phyloP scores from a whole-genome alignment of 2,329 filamentous ascomycete species.

The Calcarisporium arbuscula region DNA sequence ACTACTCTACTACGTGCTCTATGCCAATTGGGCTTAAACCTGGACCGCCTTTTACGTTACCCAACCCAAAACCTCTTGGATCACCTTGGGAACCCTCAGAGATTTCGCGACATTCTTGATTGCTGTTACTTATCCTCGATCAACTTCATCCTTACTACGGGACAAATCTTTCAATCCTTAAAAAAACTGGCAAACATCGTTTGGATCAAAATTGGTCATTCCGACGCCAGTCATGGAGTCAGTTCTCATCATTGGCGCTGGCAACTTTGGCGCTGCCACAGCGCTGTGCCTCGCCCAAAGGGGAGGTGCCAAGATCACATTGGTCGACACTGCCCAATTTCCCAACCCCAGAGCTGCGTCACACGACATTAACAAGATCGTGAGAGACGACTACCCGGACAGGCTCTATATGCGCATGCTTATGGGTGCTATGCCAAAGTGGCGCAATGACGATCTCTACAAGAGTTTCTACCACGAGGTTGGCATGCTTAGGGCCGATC shows the following conservation, averaged over 20 bases:
- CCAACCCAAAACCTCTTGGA: too few relatives aligned
- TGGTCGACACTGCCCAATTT: slow-evolving; percentile 28
- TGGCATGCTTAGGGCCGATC: slow-evolving; percentile 42
- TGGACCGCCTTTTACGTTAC: too few relatives aligned
- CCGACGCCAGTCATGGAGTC: too few relatives aligned
- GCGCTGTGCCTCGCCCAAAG: slow-evolving; percentile 27
- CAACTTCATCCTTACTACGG: too few relatives aligned
- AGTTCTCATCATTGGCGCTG: slow-evolving; percentile 34
- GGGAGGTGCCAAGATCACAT: slow-evolving; percentile 22
- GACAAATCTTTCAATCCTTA: too few relatives aligned
- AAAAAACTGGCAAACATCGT: too few relatives aligned
- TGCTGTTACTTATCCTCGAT: too few relatives aligned
- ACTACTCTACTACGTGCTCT: too few relatives aligned
- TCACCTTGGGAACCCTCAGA: too few relatives aligned
- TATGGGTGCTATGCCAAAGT: slow-evolving; percentile 31
- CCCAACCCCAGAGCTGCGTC: slow-evolving; percentile 35
- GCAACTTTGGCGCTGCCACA: slow-evolving; percentile 38
- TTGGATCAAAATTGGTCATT: too few relatives aligned
- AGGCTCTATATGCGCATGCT: slow-evolving; percentile 33
- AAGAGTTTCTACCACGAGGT: slow-evolving; percentile 48
- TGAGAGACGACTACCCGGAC: slow-evolving; percentile 36
- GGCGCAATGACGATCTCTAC: slow-evolving; percentile 42
- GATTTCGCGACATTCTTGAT: too few relatives aligned
- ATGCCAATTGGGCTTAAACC: too few relatives aligned
- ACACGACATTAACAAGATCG: slow-evolving; percentile 41